Conservation (phyloP, 352 stramenopile genomes). For the Phytophthora pluvialis region DNA sequence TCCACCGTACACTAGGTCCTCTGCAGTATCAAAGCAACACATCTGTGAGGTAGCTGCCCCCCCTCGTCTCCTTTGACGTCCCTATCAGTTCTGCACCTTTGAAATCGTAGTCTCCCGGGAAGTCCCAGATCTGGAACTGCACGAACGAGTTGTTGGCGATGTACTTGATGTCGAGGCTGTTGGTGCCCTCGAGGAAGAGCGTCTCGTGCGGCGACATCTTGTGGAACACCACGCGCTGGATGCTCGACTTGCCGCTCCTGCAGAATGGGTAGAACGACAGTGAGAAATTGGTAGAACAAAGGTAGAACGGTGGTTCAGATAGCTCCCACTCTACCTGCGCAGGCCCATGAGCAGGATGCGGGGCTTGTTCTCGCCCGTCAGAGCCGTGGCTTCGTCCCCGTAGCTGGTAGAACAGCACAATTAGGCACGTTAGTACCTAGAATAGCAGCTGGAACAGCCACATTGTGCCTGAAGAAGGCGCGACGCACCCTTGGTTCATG, state of each 20-base stretch:
- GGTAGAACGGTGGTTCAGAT: not conserved
- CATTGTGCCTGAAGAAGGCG: not conserved
- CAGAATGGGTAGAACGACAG: not conserved
- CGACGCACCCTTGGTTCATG: constrained; percentile 38
- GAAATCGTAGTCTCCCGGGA: constrained; percentile 95
- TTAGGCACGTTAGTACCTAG: not conserved
- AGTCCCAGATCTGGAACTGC: constrained; percentile 99
- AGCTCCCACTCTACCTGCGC: constrained; percentile 57
- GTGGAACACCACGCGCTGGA: constrained; percentile 98
- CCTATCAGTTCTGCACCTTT: constrained; percentile 47
- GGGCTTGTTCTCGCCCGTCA: constrained; percentile 91
- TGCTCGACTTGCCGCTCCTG: constrained; percentile 89
- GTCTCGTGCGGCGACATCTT: constrained; percentile 99
- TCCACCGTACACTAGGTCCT: constrained; percentile 88
- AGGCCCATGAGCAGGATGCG: constrained; percentile 98
- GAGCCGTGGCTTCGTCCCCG: constrained; percentile 65
- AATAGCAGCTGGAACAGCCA: not conserved
- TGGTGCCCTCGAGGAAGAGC: constrained; percentile 93
- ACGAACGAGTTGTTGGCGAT: constrained; percentile 98
- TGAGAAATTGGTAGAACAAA: not conserved
- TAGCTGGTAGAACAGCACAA: constrained; percentile 49
- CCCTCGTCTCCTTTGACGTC: not conserved
- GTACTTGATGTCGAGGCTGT: constrained; percentile 94
- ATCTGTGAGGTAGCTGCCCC: not conserved
- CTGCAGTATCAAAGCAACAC: constrained; percentile 24